Percentiles rank a stretch among this genome's conserved stretches.
These are phyloP conservation scores for Amesomyces nigricolor DNA, from an alignment of 2,329 filamentous ascomycete species.

Conservation along the genomic window DNA sequence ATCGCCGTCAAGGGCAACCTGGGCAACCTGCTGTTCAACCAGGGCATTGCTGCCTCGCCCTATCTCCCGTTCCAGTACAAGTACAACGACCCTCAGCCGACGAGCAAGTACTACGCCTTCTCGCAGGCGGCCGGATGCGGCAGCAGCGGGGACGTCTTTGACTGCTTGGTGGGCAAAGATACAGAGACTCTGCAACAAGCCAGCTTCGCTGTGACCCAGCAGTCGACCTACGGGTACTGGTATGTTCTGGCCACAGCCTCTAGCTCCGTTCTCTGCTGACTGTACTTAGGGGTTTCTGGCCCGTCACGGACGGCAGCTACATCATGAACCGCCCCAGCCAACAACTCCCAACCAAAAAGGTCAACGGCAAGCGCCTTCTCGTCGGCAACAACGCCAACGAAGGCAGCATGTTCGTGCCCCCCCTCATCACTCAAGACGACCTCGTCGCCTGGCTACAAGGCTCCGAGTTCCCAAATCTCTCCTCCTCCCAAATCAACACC, in stretches of 20 bases:
- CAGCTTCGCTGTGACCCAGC: constrained; percentile 29
- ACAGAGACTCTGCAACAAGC: constrained; percentile 33
- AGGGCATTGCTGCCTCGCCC: constrained; percentile 36
- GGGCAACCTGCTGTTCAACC: constrained; percentile 19
- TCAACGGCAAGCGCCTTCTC: constrained; percentile 33
- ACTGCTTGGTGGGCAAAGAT: constrained; percentile 34
- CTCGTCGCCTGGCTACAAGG: constrained; percentile 31
- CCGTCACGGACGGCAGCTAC: constrained; percentile 34
- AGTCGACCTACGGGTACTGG: constrained; percentile 22
- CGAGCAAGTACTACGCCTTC: constrained; percentile 32
- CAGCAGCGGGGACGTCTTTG: constrained; percentile 27
- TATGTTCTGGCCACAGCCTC: constrained; percentile 2
- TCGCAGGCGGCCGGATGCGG: constrained; percentile 32
- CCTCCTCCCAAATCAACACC: constrained; percentile 28
- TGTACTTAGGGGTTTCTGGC: constrained; percentile 32
- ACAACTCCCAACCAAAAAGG: constrained; percentile 28
- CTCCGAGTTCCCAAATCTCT: constrained; percentile 33
- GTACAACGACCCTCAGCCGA: constrained; percentile 31
- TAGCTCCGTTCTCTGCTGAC: constrained; percentile 19
- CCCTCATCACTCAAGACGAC: constrained; percentile 29
- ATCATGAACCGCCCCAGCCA: constrained; percentile 29
- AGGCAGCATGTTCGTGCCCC: constrained; percentile 34
- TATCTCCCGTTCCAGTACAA: constrained; percentile 51
- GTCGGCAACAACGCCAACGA: constrained; percentile 37
- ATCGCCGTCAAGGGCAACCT: constrained; percentile 26